Conservation (phyloP, 2,329 filamentous ascomycete species). For the Diaporthe vexans region DNA sequence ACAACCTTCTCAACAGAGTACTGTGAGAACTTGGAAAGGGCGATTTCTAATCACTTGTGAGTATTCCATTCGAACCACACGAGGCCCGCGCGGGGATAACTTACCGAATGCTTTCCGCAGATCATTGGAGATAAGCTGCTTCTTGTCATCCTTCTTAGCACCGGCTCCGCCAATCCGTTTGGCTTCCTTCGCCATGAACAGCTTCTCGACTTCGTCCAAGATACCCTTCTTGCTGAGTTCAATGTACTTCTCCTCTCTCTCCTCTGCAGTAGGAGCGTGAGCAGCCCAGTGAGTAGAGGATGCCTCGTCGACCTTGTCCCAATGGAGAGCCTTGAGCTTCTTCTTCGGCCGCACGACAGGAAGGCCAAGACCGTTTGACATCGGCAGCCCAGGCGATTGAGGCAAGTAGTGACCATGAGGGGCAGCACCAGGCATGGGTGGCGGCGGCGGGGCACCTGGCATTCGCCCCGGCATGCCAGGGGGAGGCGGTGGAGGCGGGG, state of each 20-base stretch:
- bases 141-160: slow-evolving; percentile 93
- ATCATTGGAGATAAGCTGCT: slow-evolving; percentile 94
- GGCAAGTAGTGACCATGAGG: slow-evolving; percentile 82
- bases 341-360: slow-evolving; percentile 94
- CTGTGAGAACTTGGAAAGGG: slow-evolving; percentile 93
- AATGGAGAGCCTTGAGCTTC: slow-evolving; percentile 99
- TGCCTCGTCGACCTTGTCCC: slow-evolving; percentile 97
- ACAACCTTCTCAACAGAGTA: slow-evolving; percentile 86
- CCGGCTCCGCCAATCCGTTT: slow-evolving; percentile 82
- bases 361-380: slow-evolving; percentile 74
- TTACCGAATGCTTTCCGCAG: slow-evolving; percentile 87
- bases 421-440: slow-evolving; percentile 72
- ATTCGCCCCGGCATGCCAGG: slow-evolving; percentile 55
- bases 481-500: slow-evolving; percentile 58
- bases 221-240: slow-evolving; percentile 96
- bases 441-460: slow-evolving; percentile 39
- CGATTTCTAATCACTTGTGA: slow-evolving; percentile 75
- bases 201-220: slow-evolving; percentile 95
- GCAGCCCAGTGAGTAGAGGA: slow-evolving; percentile 94
- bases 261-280: slow-evolving; percentile 86
- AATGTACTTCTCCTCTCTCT: slow-evolving; percentile 94
- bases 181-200: slow-evolving; percentile 98
- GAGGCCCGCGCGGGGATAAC: slow-evolving; percentile 46
- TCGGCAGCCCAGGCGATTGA: slow-evolving; percentile 69
- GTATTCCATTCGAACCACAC: slow-evolving; percentile 37